These are phyloP conservation scores for Pseudogymnoascus sp. DNA, from an alignment of 2,329 filamentous ascomycete genomes.

Conservation along the genomic window DNA sequence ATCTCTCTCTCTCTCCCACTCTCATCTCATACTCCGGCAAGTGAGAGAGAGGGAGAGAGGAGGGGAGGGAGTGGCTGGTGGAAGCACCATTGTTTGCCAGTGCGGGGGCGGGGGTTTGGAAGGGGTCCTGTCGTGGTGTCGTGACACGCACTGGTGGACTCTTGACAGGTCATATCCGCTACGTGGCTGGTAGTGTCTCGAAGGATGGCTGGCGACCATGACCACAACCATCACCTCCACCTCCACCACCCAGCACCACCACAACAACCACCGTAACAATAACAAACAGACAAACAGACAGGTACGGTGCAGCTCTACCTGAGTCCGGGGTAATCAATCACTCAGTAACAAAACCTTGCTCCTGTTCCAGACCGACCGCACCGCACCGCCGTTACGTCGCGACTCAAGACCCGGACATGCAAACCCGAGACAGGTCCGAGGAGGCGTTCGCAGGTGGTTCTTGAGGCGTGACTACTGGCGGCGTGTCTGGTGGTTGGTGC, in stretches of 20 bases:
- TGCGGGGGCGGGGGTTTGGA: background rate
- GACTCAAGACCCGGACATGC: background rate
- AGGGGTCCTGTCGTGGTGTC: background rate
- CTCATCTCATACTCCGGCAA: background rate
- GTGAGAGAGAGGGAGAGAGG: background rate
- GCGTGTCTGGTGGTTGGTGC: background rate
- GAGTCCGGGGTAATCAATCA: background rate
- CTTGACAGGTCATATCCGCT: slow-evolving; percentile 1
- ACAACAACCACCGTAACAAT: background rate
- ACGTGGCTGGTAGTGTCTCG: slow-evolving; percentile 3
- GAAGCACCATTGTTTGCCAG: background rate
- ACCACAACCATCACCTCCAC: background rate
- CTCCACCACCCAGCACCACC: background rate
- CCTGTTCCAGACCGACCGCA: too few species aligned
- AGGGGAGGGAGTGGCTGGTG: background rate
- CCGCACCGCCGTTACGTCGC: background rate
- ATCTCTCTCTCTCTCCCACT: background rate
- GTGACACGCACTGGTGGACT: background rate
- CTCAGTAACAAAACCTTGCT: too few species aligned
- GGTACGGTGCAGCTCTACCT: background rate
- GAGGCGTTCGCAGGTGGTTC: background rate
- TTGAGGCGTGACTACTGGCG: background rate
- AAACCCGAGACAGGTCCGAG: background rate
- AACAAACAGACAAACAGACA: background rate
- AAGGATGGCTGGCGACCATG: too few species aligned